A percentile compares a stretch with the other conserved stretches of the same genome.
Evolutionary conservation across 148 eudicot genomes (phyloP).

Genomic region (Vaccinium vitisidaea): DNA sequence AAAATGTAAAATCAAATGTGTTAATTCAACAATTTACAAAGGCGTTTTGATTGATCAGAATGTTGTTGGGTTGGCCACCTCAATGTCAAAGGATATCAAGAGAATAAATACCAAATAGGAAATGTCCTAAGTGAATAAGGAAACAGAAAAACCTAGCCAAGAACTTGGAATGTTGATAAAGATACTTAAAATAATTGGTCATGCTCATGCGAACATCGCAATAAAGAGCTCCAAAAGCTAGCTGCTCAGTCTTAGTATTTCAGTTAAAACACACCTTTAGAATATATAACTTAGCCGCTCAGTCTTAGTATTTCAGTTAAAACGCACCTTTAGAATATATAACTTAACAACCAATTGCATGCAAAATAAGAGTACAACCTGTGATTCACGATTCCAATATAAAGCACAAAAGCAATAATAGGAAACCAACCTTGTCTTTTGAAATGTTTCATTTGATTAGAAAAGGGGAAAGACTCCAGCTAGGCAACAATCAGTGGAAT

Average conservation of each 20-base stretch:
- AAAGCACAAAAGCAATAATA: background rate
- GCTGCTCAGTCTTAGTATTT: background rate
- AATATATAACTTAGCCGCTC: background rate
- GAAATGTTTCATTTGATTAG: too few species aligned
- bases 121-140: background rate
- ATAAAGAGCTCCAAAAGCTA: background rate
- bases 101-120: background rate
- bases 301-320: background rate
- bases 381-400: background rate
- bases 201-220: background rate
- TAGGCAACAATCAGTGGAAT: background rate
- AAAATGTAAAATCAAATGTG: background rate
- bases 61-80: background rate
- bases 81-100: background rate
- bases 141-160: background rate
- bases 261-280: background rate
- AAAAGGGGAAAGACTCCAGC: background rate
- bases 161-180: background rate
- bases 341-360: background rate
- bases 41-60: background rate
- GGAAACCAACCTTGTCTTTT: too few species aligned
- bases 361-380: background rate
- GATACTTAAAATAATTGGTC: background rate
- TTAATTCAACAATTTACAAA: too few species aligned
- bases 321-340: background rate